Base-by-base conservation (phyloP, 116 monocot genomes). In the Posidonia oceanica region DNA sequence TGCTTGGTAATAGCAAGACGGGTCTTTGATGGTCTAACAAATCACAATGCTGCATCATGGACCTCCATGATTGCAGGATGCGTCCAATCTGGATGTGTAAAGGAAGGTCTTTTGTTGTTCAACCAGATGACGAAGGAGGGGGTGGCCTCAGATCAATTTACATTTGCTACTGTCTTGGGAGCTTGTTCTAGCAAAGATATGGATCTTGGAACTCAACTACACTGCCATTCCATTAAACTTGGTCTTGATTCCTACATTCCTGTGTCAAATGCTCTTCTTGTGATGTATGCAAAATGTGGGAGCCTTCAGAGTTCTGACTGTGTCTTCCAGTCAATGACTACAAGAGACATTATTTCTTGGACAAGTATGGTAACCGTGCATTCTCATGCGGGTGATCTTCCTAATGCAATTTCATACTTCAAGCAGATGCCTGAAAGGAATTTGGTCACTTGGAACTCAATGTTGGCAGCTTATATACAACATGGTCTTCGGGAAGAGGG, bases 341-440 rank as follows among this genome's bases (percentile, higher is more conserved):
- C n/a, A 4, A 88, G 75, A 75, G 88, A 96, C 78, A 56, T 91
- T 54, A 80, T 96, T 71, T 96, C 95, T 52, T 91, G 86, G 81
- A 95, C 95, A 16, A 83, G 86, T 71, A 91, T 95, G 95, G 77
- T 95, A 39, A 91, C 91, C 59, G 82, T 82, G 52, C 81, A 84
- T 82, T 83, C 91, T 77, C 91, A 86, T 20, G 51, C 70, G 14
- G 91, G 88, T 54, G 74, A 88, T 70, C 48, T 80, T 68, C 29
- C 14, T n/a, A 83, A 72, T 60, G 91, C 91, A 52, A 73, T 86
- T 51, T 75, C 78, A 51, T 74, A 75, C 56, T 95, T 95, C 55
- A 73, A 86, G 75, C 44, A 37, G 23, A 88, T 88, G 95, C 36
- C 62, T n/a, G 61, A 53, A 51, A 80, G 88, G 58, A 95, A 95